Evolutionary conservation across 2,329 filamentous ascomycete genomes (phyloP), one percentile per base, ranked within the genome.

Genomic region (Penicillium expansum): DNA sequence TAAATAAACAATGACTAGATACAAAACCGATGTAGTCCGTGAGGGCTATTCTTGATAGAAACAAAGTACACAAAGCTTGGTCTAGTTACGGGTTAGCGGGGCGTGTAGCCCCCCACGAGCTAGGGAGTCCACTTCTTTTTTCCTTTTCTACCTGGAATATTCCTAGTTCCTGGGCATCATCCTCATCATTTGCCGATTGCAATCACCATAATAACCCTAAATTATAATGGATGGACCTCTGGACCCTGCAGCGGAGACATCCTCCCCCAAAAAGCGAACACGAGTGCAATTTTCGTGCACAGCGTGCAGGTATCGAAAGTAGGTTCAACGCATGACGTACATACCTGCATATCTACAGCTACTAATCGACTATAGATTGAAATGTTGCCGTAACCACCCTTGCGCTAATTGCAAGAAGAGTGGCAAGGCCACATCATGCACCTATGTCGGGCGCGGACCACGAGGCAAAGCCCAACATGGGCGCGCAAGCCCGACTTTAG

Each of bases 251-350:
- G 32, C 41, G 42, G 39, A 41, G 37, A 39, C 39, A 22, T n/a
- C 37, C 8, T 35, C 38, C 43, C 56, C 54, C 10, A 70, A 68
- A 55, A 74, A 74, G 56, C 67, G 71, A 56, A 72, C 67, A 32
- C 58, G 72, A 39, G 71, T 74, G n/a, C 71, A 74, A 57, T 68
- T 74, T 43, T 74, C 72, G 16, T 74, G 72, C 56, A 74, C 70
- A n/a, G 67, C 70, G 13, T 74, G 72, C 58, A 66, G 72, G 61
- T 67, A 58, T 37, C 68, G 71, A 48, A 74, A 74, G 72, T 74
- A 66, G 48, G 69, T 39, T 52, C 39, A 47, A 65, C 33, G 52
- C 39, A 42, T 30, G 1, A 18, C 16, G 32, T 41, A 5, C 39
- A 20, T n/a, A 38, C 33, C 29, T 41, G n/a, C 22, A 43, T 22